phyloP scores from a whole-genome alignment of 2,329 filamentous ascomycete species.

The Botrytis fragariae region DNA sequence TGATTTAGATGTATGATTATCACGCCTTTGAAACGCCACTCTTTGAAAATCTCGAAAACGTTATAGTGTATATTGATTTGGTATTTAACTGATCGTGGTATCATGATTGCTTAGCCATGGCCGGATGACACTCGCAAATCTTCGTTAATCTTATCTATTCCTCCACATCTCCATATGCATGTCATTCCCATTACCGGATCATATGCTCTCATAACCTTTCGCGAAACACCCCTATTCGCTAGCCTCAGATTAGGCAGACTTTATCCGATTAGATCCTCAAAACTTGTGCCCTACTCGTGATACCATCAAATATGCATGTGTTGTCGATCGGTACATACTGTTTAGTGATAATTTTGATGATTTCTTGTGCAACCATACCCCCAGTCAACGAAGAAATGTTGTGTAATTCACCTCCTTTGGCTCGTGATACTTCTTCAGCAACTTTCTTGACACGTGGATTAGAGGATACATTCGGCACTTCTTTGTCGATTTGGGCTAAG shows the following conservation, averaged over 20 bases:
- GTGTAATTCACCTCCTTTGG: slow-evolving; percentile 82
- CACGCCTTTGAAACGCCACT: not conserved
- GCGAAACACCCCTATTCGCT: slow-evolving; percentile 4
- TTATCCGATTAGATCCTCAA: slow-evolving; percentile 29
- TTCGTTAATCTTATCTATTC: not conserved
- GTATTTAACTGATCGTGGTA: not conserved
- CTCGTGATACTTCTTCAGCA: slow-evolving; percentile 68
- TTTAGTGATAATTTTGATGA: slow-evolving; percentile 82
- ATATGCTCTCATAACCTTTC: not conserved
- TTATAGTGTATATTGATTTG: not conserved
- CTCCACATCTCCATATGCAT: not conserved
- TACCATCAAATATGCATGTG: slow-evolving; percentile 68
- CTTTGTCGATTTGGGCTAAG: slow-evolving; percentile 45
- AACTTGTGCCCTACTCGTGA: slow-evolving; percentile 42
- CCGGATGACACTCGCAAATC: not conserved
- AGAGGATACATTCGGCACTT: slow-evolving; percentile 47
- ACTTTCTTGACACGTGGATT: slow-evolving; percentile 53
- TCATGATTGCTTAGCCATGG: not conserved
- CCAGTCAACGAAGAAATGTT: slow-evolving; percentile 86
- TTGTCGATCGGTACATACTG: slow-evolving; percentile 72
- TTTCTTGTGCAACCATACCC: slow-evolving; percentile 93
- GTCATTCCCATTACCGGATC: not conserved
- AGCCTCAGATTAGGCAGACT: slow-evolving; percentile 17
- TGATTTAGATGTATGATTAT: slow-evolving; percentile 2
- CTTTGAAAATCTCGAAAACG: not conserved